Percentiles rank a stretch among this genome's conserved stretches.
phyloP scores from a whole-genome alignment of 2,329 filamentous ascomycete species.

The Sporothrix humicola region DNA sequence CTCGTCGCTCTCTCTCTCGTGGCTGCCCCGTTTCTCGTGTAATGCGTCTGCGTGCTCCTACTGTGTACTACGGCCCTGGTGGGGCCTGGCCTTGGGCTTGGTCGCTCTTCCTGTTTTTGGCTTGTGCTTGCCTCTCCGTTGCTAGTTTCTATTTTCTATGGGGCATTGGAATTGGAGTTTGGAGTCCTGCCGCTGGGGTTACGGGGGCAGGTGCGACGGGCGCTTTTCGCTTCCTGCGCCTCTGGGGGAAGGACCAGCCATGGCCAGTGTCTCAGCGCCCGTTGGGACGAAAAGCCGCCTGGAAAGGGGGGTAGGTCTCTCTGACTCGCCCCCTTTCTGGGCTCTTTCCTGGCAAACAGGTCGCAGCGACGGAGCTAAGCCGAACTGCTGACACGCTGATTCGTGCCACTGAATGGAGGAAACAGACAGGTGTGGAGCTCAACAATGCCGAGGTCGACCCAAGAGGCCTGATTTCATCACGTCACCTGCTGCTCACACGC shows the following conservation, averaged over 20 bases:
- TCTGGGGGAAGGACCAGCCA: background rate
- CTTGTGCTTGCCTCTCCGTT: conserved; percentile 28
- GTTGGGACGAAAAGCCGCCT: background rate
- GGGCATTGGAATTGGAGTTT: conserved; percentile 24
- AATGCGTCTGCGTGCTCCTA: conserved; percentile 8
- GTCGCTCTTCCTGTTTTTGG: conserved; percentile 23
- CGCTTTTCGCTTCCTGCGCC: conserved; percentile 1
- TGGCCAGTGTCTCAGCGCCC: background rate
- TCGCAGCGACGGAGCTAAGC: conserved; percentile 37
- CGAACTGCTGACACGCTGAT: conserved; percentile 53
- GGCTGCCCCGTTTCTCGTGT: background rate
- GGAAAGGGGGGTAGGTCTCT: background rate
- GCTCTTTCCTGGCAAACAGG: conserved; percentile 13
- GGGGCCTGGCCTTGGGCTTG: background rate
- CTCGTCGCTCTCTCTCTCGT: conserved; percentile 8
- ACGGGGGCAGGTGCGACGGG: conserved; percentile 17
- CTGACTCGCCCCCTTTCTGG: conserved; percentile 17
- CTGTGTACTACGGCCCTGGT: background rate
- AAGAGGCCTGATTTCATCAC: conserved; percentile 17
- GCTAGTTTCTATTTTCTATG: background rate
- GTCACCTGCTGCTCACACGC: conserved; percentile 30
- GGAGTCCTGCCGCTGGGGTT: conserved; percentile 4
- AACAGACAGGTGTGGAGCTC: background rate
- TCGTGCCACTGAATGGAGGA: conserved; percentile 42
- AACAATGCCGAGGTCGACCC: conserved; percentile 48